phyloP scores from a whole-genome alignment of 202 grass and related monocot species.

The Saccharum hybrid region DNA sequence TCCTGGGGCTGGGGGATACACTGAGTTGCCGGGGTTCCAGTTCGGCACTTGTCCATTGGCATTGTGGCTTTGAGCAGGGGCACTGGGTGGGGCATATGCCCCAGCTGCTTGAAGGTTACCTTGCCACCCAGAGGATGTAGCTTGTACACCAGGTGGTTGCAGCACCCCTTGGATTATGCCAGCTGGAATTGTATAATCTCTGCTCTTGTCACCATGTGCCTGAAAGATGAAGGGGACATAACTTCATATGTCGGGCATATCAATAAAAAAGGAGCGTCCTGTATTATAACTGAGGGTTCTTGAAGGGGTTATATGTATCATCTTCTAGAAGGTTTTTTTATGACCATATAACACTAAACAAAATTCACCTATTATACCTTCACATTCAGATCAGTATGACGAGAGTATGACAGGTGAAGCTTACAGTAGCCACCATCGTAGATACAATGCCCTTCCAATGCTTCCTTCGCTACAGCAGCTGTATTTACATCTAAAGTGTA shows the following conservation, averaged over 20 bases:
- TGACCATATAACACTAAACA: slow-evolving; percentile 41
- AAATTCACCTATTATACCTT: slow-evolving; percentile 83
- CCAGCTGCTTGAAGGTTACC: slow-evolving; percentile 52
- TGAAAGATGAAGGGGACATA: slow-evolving; percentile 41
- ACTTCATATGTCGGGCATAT: slow-evolving; percentile 14
- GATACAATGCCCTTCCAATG: slow-evolving; percentile 98
- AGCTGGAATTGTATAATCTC: slow-evolving; percentile 83
- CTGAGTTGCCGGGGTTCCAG: slow-evolving; percentile 60
- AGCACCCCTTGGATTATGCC: slow-evolving; percentile 55
- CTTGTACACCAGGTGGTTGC: slow-evolving; percentile 42
- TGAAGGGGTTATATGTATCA: slow-evolving; percentile 19
- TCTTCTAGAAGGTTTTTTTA: slow-evolving; percentile 34
- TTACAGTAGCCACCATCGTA: slow-evolving; percentile 99
- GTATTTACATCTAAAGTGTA: slow-evolving; percentile 69
- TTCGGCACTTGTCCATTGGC: slow-evolving; percentile 43
- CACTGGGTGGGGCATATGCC: slow-evolving; percentile 48
- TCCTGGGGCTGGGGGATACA: slow-evolving; percentile 48
- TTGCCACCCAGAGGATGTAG: slow-evolving; percentile 67
- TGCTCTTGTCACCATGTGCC: slow-evolving; percentile 98
- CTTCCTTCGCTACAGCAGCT: slow-evolving; percentile 85
- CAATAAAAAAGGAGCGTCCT: background rate
- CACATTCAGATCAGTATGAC: slow-evolving; percentile 99
- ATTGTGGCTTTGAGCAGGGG: slow-evolving; percentile 41
- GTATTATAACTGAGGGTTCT: slow-evolving; percentile 4
- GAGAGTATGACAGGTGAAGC: slow-evolving; percentile 99